Evolutionary conservation across 345 rosid genomes (phyloP).

Genomic region (Citrus reticulata): DNA sequence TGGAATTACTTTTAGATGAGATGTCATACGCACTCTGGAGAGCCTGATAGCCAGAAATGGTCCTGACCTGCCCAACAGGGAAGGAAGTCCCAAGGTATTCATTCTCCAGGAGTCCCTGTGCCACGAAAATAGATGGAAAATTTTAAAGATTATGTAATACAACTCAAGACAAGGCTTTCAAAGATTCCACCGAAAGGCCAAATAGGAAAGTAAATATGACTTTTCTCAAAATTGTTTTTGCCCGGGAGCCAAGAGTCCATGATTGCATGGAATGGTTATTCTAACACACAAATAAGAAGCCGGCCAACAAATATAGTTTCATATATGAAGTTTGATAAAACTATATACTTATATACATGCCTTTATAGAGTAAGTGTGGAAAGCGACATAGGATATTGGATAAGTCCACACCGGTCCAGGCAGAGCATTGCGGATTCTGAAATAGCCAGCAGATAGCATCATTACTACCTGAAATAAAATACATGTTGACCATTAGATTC

Average conservation of each 20-base stretch:
- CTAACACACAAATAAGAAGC: background rate
- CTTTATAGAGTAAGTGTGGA: constrained; percentile 91
- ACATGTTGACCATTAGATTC: constrained; percentile 3
- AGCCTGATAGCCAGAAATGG: constrained; percentile 83
- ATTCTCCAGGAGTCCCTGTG: constrained; percentile 89
- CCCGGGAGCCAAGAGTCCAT: background rate
- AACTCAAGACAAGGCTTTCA: background rate
- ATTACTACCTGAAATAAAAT: constrained; percentile 67
- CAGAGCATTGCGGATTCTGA: constrained; percentile 77
- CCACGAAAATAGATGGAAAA: background rate
- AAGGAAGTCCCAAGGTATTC: constrained; percentile 81
- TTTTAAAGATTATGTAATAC: background rate
- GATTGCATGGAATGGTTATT: background rate
- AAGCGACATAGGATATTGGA: constrained; percentile 84
- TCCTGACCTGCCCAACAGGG: constrained; percentile 91
- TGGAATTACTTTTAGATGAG: constrained; percentile 63
- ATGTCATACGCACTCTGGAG: constrained; percentile 67
- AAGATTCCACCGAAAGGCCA: background rate
- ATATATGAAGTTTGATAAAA: background rate
- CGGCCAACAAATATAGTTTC: background rate
- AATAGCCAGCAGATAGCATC: constrained; percentile 98
- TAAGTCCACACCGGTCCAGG: constrained; percentile 85
- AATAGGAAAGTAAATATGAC: background rate
- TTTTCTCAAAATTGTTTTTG: background rate
- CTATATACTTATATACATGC: constrained; percentile 28